These are phyloP conservation scores for Suillus lakei DNA, from an alignment of 768 basidiomycete species.

Conservation along the genomic window DNA sequence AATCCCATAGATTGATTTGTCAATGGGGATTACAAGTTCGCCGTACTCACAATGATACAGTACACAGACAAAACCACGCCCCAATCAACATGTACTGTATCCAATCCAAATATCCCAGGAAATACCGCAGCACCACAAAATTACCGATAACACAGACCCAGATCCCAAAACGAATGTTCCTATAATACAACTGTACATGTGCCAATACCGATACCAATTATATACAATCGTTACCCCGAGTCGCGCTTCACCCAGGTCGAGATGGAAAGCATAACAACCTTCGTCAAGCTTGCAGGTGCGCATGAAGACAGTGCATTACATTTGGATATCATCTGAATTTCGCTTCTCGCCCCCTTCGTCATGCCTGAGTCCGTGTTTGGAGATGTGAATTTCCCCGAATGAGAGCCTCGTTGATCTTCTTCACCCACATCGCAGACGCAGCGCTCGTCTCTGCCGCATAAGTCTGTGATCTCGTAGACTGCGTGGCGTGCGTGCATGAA, in stretches of 20 bases:
- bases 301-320: background rate
- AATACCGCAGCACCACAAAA: too few relatives aligned
- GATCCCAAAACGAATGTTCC: too few relatives aligned
- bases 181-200: slow-evolving; percentile 1
- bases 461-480: slow-evolving; percentile 53
- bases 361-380: slow-evolving; percentile 4
- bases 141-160: too few relatives aligned
- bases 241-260: background rate
- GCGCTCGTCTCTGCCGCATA: slow-evolving; percentile 45
- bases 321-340: background rate
- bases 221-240: background rate
- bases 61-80: too few relatives aligned
- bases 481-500: background rate
- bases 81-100: too few relatives aligned
- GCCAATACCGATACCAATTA: background rate
- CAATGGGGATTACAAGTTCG: too few relatives aligned
- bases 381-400: slow-evolving; percentile 3
- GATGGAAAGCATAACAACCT: background rate
- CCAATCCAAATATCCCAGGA: too few relatives aligned
- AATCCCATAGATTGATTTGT: too few relatives aligned
- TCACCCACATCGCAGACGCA: slow-evolving; percentile 42
- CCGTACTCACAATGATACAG: too few relatives aligned
- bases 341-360: too few relatives aligned
- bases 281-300: background rate
- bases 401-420: slow-evolving; percentile 43